A percentile compares a stretch with the other conserved stretches of the same genome.
These are phyloP conservation scores for Zopfia rhizophila DNA, from an alignment of 2,329 filamentous ascomycete genomes.

Conservation along the genomic window DNA sequence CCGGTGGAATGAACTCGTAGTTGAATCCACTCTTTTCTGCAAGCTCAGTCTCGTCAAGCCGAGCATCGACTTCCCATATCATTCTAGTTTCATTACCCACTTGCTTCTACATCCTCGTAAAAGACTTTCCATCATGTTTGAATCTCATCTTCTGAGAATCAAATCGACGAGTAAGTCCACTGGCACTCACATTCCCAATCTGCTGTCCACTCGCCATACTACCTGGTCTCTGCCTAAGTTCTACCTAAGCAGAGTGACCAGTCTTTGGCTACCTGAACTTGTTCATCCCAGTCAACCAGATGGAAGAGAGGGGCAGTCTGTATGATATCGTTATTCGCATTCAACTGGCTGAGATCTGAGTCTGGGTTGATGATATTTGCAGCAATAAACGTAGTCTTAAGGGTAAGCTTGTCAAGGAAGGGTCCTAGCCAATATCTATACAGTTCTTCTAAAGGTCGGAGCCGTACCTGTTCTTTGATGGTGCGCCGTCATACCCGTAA, in stretches of 20 bases:
- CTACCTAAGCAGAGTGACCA: conserved; percentile 46
- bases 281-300: conserved; percentile 54
- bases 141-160: conserved; percentile 37
- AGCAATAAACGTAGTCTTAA: conserved; percentile 63
- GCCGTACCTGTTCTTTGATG: conserved; percentile 52
- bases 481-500: conserved; percentile 51
- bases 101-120: conserved; percentile 51
- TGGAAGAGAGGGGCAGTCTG: conserved; percentile 57
- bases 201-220: conserved; percentile 54
- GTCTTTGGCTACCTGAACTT: conserved; percentile 49
- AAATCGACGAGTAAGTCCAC: conserved; percentile 29
- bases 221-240: conserved; percentile 45
- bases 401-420: conserved; percentile 50
- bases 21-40: conserved; percentile 19
- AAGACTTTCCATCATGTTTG: conserved; percentile 51
- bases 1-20: conserved; percentile 30
- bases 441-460: conserved; percentile 57
- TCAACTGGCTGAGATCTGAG: conserved; percentile 45
- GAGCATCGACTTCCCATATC: conserved; percentile 47
- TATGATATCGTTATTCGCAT: conserved; percentile 55
- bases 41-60: conserved; percentile 35
- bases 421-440: conserved; percentile 63
- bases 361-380: conserved; percentile 58
- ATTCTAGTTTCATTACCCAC: conserved; percentile 51
- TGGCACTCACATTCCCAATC: conserved; percentile 44